Evolutionary conservation across 805 yeast genomes (phyloP), one percentile per base, ranked within the genome.

Genomic region (Saccharomyces cerevisiae): DNA sequence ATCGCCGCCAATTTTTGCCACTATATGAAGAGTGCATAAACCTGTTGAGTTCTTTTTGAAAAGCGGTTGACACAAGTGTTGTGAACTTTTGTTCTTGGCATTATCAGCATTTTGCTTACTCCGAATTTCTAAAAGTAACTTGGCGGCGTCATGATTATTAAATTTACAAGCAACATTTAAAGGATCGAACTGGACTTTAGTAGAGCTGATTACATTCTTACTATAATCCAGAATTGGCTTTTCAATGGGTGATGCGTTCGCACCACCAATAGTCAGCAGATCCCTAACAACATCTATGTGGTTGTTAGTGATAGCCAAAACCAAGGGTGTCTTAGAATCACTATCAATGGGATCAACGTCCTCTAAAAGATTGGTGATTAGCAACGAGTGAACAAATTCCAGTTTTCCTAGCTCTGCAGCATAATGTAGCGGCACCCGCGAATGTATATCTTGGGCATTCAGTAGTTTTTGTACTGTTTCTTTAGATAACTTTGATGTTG

Each of bases 161-260:
- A 81, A 80, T 63, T 86, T 85, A 70, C 98, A 94, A 1, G 98
- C 97, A 65, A 87, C 82, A 64, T 88, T 89, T 49, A 94, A 76
- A 0, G 92, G 89, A 49, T 84, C 72, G 65, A 89, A 88, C 56
- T 82, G 85, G 43, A 85, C 82, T 56, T 76, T 79, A 14, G 74
- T 68, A 46, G 72, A 74, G 52, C 21, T 14, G 6, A 46, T 49
- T 28, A 30, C 46, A 26, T 46, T 46, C 21, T 41, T 47, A 41
- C 48, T 24, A 14, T 46, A 46, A 26, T 46, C 43, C 11, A 36
- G 17, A 17, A 36, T 13, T 36, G 43, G 43, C 43, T 36, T 36
- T 36, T 36, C 43, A 9, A 36, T 59, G 10, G 81, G 80, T 29
- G 79, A 73, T 3, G 79, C 78, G 57, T 74, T 75, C 1, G 80